Conservation (phyloP, 2,329 filamentous ascomycete species). For the Cordyceps javanica region DNA sequence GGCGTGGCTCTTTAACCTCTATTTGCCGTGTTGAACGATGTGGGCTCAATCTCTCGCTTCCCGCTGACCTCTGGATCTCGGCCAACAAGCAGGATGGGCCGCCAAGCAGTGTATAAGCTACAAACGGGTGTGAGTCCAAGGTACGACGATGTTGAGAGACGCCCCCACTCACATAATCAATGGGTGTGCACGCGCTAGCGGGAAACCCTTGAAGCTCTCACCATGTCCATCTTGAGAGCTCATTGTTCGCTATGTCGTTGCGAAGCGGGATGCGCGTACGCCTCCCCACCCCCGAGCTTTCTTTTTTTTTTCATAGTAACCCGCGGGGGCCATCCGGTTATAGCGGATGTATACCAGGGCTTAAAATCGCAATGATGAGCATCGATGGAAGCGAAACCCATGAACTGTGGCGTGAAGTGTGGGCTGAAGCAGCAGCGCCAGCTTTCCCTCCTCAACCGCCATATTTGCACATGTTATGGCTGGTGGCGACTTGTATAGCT, state of each 20-base stretch:
- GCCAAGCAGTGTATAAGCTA: background rate
- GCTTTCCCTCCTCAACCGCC: background rate
- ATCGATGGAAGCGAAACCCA: too few relatives aligned
- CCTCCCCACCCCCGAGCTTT: too few relatives aligned
- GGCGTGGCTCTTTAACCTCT: background rate
- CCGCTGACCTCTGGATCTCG: background rate
- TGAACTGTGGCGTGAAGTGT: too few relatives aligned
- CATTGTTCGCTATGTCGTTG: too few relatives aligned
- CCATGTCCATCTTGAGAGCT: background rate
- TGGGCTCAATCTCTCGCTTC: background rate
- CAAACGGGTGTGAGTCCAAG: background rate
- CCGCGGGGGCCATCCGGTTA: too few relatives aligned
- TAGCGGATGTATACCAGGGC: too few relatives aligned
- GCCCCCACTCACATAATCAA: slow-evolving; percentile 4
- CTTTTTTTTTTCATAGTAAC: too few relatives aligned
- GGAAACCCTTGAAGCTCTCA: slow-evolving; percentile 11
- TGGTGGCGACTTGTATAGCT: background rate
- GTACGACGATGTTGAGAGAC: background rate
- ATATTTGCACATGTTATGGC: background rate
- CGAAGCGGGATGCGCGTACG: too few relatives aligned
- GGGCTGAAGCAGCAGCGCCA: background rate
- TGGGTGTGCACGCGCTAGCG: slow-evolving; percentile 5
- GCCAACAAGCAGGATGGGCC: background rate
- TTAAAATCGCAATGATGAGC: too few relatives aligned
- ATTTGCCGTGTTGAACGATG: background rate